These are phyloP conservation scores for Trichosphaerium sp. DNA, from an alignment of 78 protist species.

Conservation along the genomic window DNA sequence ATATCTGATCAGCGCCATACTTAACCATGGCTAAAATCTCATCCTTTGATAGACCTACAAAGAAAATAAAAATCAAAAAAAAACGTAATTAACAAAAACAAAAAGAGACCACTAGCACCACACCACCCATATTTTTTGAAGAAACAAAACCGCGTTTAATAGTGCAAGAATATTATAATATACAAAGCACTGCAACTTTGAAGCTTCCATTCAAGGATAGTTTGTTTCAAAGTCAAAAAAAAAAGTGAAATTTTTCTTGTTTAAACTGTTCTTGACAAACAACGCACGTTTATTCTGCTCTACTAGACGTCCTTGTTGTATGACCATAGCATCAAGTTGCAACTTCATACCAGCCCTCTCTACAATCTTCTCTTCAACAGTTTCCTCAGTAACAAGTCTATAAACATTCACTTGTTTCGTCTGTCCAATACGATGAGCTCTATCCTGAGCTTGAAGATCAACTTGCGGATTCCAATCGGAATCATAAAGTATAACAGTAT, in stretches of 20 bases:
- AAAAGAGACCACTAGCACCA: too few species aligned
- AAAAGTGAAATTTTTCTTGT: too few species aligned
- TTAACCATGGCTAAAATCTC: conserved; percentile 76
- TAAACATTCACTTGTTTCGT: conserved; percentile 84
- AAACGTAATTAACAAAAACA: too few species aligned
- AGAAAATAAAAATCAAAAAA: background rate
- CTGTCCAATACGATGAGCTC: conserved; percentile 99
- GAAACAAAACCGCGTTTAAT: too few species aligned
- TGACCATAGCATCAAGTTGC: conserved; percentile 88
- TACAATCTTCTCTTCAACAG: conserved; percentile 91
- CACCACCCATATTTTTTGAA: too few species aligned
- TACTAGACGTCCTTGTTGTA: conserved; percentile 83
- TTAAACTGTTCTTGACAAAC: too few species aligned
- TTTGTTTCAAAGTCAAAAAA: too few species aligned
- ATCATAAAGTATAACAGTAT: conserved; percentile 92
- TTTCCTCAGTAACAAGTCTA: conserved; percentile 71
- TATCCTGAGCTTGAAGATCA: conserved; percentile 98
- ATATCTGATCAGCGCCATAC: conserved; percentile 85
- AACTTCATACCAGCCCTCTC: conserved; percentile 91
- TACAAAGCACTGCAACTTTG: too few species aligned
- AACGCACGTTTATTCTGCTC: conserved; percentile 55
- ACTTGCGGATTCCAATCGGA: conserved; percentile 93
- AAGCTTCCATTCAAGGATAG: background rate
- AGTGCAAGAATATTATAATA: too few species aligned
- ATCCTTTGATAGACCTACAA: conserved; percentile 40